Evolutionary conservation across 140 eudicot species (phyloP), one percentile per base, ranked within the genome.

Genomic region (Eryngium alpinum): DNA sequence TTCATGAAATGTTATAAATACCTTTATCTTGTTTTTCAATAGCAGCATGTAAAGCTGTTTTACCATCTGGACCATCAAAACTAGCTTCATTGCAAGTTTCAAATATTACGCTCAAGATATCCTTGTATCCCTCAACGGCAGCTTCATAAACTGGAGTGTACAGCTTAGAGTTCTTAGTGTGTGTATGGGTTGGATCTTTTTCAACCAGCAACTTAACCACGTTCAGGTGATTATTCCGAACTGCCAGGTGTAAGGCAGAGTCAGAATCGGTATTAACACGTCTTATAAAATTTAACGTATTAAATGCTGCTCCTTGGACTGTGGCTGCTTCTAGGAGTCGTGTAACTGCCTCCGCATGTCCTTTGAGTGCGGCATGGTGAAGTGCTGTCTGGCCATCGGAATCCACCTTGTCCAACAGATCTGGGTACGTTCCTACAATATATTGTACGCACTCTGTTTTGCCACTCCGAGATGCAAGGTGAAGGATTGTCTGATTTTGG

Each of bases 31-130:
- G 6, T 6, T 15, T 13, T 70, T 10, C 34, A 22, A 70, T 31
- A 32, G 75, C 75, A 69, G 49, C 49, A 69, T 69, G 75, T n/a
- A 69, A n/a, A 69, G 75, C 75, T 6, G 49, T 69, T 31, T 24
- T 31, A 69, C 75, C 75, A 29, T 31, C 49, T 16, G 75, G 75
- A 24, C 75, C 75, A 28, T 17, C n/a, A 15, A 67, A 67, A 4
- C 43, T 28, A 14, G 74, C 24, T 0, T 38, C 12, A 1, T 24
- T 69, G 49, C 75, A 69, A 17, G 5, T 69, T 17, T 69, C 10
- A 69, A 38, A 69, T 11, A 31, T 69, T 0, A 17, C 7, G n/a
- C 17, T 32, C 5, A 69, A 24, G 29, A 69, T 32, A 69, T 69
- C 49, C 0, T 69, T 69, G 49, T 17, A 32, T 12, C 75, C 49